Evolutionary conservation across 208 protist species (phyloP), one percentile per base, ranked within the genome.

Genomic region (Wallacemonas sp.): DNA sequence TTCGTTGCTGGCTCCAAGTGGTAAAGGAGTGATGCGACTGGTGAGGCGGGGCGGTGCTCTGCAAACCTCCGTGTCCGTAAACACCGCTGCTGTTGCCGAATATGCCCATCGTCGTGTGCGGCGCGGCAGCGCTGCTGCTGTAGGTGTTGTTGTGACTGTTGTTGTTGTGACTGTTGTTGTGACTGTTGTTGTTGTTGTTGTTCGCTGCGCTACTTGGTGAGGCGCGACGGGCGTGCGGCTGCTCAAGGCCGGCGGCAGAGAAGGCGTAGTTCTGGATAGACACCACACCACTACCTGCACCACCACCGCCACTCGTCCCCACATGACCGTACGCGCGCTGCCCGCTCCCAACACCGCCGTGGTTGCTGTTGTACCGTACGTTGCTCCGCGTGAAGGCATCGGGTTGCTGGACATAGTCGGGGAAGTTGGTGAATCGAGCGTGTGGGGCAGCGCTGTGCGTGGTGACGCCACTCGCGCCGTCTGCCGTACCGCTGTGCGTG

Each of bases 401-500:
- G 3, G 46, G 1, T 44, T 66, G 61, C 61, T 66, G 61, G 4
- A 39, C 61, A 41, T 55, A 50, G 20, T 50, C 57, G 33, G 57
- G 41, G 28, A 65, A 74, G 57, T 77, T 75, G 59, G 22, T 67
- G 68, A 72, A 75, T 2, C 65, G 70, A 22, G 55, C 22, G 5
- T 65, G 49, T 1, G 22, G 32, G n/a, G n/a, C n/a, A n/a, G n/a
- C n/a, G n/a, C n/a, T n/a, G n/a, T n/a, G n/a, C n/a, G n/a, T n/a
- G n/a, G 18, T 48, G 16, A 48, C n/a, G 11, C 4, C 42, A 22
- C 42, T 14, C n/a, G 18, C n/a, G 32, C 5, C 0, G 18, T 10
- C 23, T 20, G 7, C 12, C 23, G n/a, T 26, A n/a, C 14, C 55
- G 23, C 33, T 57, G 49, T 32, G 22, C 10, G 20, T 33, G 25